Conservation (phyloP, 2,329 filamentous ascomycete species). For the Ilyonectria mors-panacis region DNA sequence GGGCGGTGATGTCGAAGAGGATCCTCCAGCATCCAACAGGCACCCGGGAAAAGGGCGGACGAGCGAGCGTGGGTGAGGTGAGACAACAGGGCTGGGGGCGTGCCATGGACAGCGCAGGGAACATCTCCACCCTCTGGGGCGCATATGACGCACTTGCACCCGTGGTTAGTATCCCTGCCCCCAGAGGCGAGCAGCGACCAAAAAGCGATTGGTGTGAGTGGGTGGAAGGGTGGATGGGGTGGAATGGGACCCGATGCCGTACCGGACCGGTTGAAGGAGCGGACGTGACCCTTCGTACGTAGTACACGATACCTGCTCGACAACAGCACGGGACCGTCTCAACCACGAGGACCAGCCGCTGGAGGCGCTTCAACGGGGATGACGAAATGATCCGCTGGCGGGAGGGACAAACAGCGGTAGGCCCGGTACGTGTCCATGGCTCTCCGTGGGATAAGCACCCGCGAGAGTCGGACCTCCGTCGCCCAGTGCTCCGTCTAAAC, state of each 20-base stretch:
- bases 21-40: neutral
- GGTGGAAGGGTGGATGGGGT: conserved; percentile 34
- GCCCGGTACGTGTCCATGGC: conserved; percentile 10
- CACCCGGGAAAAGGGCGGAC: conserved; percentile 14
- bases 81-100: conserved; percentile 39
- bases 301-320: conserved; percentile 16
- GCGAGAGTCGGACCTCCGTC: neutral
- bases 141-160: conserved; percentile 49
- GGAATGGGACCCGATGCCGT: conserved; percentile 39
- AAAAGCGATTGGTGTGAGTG: conserved; percentile 30
- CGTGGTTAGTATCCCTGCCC: conserved; percentile 39
- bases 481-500: neutral
- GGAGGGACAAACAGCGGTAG: conserved; percentile 13
- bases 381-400: conserved; percentile 12
- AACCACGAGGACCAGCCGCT: conserved; percentile 38
- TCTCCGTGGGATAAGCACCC: neutral
- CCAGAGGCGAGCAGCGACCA: conserved; percentile 39
- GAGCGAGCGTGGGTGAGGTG: conserved; percentile 40
- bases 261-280: conserved; percentile 41
- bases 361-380: conserved; percentile 29
- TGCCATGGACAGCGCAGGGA: conserved; percentile 40
- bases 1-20: neutral
- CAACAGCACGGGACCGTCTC: conserved; percentile 31
- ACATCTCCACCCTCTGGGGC: conserved; percentile 42
- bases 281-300: conserved; percentile 22